Percentiles rank a stretch among this genome's conserved stretches.
Evolutionary conservation across 164 flowering plant genomes (phyloP).

Genomic region (Santalum album): DNA sequence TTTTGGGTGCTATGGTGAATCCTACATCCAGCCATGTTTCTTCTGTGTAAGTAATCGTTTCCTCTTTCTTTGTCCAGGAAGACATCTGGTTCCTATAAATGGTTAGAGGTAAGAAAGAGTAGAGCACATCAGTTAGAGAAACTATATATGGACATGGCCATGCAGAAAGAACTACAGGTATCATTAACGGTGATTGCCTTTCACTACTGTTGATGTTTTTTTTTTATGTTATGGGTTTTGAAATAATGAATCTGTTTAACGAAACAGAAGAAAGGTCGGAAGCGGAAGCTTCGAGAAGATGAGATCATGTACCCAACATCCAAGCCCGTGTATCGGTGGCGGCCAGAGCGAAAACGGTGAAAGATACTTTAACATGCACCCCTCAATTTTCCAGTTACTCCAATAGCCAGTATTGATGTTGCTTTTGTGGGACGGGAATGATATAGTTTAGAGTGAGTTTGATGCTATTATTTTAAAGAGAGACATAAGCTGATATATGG

Average conservation of each 20-base stretch:
- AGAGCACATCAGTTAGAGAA: constrained; percentile 54
- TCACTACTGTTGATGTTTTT: neutral
- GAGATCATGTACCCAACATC: constrained; percentile 61
- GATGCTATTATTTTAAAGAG: no score
- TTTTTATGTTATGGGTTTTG: neutral
- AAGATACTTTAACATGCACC: no score
- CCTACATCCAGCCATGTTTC: neutral
- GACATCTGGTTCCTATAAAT: constrained; percentile 49
- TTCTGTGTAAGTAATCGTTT: neutral
- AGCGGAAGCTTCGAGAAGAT: constrained; percentile 75
- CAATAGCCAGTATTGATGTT: no score
- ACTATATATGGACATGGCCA: constrained; percentile 55
- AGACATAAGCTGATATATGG: no score
- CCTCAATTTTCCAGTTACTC: no score
- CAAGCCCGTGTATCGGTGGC: constrained; percentile 74
- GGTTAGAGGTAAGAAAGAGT: constrained; percentile 58
- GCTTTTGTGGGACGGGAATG: no score
- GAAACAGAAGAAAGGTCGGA: constrained; percentile 64
- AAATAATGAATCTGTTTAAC: neutral
- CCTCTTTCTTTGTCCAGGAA: constrained; percentile 35
- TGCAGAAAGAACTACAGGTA: constrained; percentile 81
- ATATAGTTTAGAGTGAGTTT: no score
- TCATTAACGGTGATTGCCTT: neutral
- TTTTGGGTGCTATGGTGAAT: neutral
- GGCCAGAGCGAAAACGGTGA: constrained; percentile 53